Conservation (phyloP, 345 rosid genomes). For the Kernera saxatilis region DNA sequence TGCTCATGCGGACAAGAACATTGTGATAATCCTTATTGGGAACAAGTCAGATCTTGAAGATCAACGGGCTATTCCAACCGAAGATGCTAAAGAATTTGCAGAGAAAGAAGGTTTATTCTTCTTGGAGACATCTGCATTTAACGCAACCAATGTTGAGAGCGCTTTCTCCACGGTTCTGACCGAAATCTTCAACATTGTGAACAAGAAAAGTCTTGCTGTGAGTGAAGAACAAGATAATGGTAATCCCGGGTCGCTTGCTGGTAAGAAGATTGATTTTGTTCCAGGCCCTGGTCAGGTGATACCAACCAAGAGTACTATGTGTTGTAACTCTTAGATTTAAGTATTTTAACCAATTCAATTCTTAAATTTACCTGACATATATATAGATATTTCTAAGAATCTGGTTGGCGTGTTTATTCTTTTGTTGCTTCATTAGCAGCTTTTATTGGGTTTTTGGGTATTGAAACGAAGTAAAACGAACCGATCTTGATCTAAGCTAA, state of each 20-base stretch:
- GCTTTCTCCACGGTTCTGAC: conserved; percentile 68
- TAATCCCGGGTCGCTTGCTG: conserved; percentile 45
- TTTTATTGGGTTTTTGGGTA: not conserved
- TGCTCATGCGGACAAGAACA: conserved; percentile 77
- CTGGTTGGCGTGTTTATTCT: not conserved
- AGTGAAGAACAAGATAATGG: conserved; percentile 49
- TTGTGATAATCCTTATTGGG: conserved; percentile 68
- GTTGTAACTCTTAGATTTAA: conserved; percentile 43
- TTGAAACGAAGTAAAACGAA: not conserved
- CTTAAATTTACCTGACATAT: not conserved
- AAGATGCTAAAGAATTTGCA: conserved; percentile 76
- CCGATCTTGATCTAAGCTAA: too few relatives aligned
- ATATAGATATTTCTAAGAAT: not conserved
- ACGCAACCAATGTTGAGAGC: conserved; percentile 59
- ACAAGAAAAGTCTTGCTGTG: conserved; percentile 62
- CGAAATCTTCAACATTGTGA: conserved; percentile 64
- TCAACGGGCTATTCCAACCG: conserved; percentile 55
- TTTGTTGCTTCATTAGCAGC: conserved; percentile 2
- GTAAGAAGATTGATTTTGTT: conserved; percentile 58
- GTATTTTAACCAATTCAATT: not conserved
- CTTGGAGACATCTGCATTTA: conserved; percentile 70
- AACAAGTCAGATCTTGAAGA: conserved; percentile 68
- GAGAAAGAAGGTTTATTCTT: conserved; percentile 77
- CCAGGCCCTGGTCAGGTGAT: conserved; percentile 74
- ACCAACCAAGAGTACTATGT: conserved; percentile 48